A percentile compares a stretch with the other conserved stretches of the same genome.
phyloP scores from a whole-genome alignment of 495 filamentous ascomycete species.

The Penicillium antarcticum region DNA sequence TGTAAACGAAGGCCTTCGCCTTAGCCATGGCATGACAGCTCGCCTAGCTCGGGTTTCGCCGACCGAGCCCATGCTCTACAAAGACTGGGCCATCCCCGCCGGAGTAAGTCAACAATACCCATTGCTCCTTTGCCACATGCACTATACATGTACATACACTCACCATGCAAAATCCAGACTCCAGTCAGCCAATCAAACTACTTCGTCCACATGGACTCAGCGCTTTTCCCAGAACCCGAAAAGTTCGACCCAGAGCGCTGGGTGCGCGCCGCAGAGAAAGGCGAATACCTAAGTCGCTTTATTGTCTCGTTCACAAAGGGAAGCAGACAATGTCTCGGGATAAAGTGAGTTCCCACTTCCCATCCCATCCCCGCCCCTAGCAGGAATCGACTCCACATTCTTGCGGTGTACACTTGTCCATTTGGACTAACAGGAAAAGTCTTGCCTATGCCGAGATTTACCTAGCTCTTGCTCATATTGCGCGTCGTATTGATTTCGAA shows the following conservation, averaged over 20 bases:
- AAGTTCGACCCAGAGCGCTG: slow-evolving; percentile 50
- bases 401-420: too few relatives aligned
- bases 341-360: slow-evolving; percentile 30
- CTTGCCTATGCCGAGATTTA: slow-evolving; percentile 42
- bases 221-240: slow-evolving; percentile 44
- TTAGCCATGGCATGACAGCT: slow-evolving; percentile 37
- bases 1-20: slow-evolving; percentile 46
- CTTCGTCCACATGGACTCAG: slow-evolving; percentile 44
- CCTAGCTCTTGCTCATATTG: slow-evolving; percentile 30
- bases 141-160: background rate
- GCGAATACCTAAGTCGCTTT: slow-evolving; percentile 26
- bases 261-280: slow-evolving; percentile 26
- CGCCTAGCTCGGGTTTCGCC: slow-evolving; percentile 43
- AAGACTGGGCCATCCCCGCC: slow-evolving; percentile 32
- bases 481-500: slow-evolving; percentile 35
- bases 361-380: background rate
- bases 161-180: slow-evolving; percentile 18
- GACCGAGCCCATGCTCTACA: slow-evolving; percentile 34
- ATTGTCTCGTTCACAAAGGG: slow-evolving; percentile 45
- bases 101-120: slow-evolving; percentile 22
- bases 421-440: slow-evolving; percentile 5
- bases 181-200: slow-evolving; percentile 47
- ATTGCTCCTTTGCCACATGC: background rate
- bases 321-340: slow-evolving; percentile 43
- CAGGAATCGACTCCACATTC: too few relatives aligned